Conservation (phyloP, 148 eudicot species). For the Vaccinium macrocarpon region DNA sequence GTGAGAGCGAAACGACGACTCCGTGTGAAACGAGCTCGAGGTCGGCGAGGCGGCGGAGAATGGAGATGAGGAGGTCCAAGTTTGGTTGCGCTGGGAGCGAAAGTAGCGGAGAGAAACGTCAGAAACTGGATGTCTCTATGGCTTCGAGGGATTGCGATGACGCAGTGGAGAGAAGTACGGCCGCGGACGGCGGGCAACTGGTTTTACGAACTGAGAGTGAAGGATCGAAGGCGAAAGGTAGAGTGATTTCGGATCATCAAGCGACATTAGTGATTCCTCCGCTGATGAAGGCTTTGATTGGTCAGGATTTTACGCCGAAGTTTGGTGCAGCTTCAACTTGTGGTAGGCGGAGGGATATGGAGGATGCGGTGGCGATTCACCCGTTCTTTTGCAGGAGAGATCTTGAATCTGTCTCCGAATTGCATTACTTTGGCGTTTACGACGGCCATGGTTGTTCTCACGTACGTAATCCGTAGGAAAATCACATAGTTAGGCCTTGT, state of each 20-base stretch:
- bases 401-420: neutral
- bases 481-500: neutral
- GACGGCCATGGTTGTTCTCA: conserved; percentile 94
- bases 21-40: conserved; percentile 29
- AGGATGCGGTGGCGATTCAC: conserved; percentile 67
- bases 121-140: conserved; percentile 22
- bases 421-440: conserved; percentile 71
- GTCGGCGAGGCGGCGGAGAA: conserved; percentile 48
- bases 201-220: too few species aligned
- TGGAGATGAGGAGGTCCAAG: conserved; percentile 52
- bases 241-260: neutral
- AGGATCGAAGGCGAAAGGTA: neutral
- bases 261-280: neutral
- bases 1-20: conserved; percentile 28
- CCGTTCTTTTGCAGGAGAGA: conserved; percentile 41
- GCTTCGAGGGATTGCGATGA: conserved; percentile 24
- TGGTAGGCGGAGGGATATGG: conserved; percentile 76
- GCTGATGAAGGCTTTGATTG: neutral
- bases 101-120: conserved; percentile 36
- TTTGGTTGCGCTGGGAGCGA: conserved; percentile 25
- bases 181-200: neutral
- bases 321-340: conserved; percentile 68
- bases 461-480: conserved; percentile 25
- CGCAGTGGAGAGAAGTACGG: conserved; percentile 18
- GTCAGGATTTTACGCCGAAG: conserved; percentile 28